Conservation (phyloP, 345 rosid species). For the Durio zibethinus region DNA sequence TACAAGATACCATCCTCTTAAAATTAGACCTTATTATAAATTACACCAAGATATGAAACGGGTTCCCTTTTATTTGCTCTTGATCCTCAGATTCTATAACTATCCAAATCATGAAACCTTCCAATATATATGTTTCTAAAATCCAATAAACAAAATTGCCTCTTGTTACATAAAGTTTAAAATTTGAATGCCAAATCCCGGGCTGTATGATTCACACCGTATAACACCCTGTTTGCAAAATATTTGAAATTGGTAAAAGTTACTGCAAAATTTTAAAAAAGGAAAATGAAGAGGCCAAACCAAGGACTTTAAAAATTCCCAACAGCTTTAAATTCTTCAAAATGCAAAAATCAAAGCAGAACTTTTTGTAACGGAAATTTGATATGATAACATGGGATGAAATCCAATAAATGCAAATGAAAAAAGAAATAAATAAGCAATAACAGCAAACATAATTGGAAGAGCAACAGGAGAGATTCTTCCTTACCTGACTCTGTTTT, state of each 20-base stretch:
- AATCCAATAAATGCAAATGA: constrained; percentile 12
- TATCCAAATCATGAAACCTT: constrained; percentile 16
- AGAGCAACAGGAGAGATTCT: background rate
- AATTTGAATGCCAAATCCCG: constrained; percentile 5
- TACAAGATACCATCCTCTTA: constrained; percentile 3
- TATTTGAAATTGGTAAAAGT: background rate
- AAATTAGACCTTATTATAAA: background rate
- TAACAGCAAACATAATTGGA: background rate
- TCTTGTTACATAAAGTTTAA: constrained; percentile 12
- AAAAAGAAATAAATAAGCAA: constrained; percentile 1
- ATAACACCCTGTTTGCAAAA: constrained; percentile 17
- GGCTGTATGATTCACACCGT: background rate
- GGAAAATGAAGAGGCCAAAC: constrained; percentile 1
- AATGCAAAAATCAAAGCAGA: constrained; percentile 8
- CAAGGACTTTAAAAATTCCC: constrained; percentile 12
- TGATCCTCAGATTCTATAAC: constrained; percentile 17
- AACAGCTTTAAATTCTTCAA: constrained; percentile 12
- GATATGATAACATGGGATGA: background rate
- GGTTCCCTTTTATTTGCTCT: background rate
- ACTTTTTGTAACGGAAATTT: constrained; percentile 9
- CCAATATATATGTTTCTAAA: constrained; percentile 2
- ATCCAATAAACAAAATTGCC: background rate
- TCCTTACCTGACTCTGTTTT: background rate
- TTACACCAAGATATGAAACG: constrained; percentile 13
- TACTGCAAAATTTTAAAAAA: background rate